These are phyloP conservation scores for Pisolithus sp. DNA, from an alignment of 768 basidiomycete species.

Conservation along the genomic window DNA sequence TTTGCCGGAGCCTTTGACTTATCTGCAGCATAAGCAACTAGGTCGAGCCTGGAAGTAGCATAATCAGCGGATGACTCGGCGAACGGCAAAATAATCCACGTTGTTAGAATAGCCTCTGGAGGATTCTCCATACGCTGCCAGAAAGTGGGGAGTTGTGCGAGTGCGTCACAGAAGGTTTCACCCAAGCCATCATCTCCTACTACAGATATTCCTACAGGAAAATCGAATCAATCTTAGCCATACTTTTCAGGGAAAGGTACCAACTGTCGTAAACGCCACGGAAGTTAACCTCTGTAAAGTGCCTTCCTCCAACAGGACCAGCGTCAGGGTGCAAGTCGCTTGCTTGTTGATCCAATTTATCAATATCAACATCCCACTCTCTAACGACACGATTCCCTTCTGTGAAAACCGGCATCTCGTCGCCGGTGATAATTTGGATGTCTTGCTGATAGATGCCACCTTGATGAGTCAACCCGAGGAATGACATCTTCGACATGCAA, in stretches of 20 bases:
- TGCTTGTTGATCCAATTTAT: slow-evolving; percentile 28
- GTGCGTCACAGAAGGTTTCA: slow-evolving; percentile 38
- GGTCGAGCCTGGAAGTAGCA: slow-evolving; percentile 46
- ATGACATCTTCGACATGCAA: slow-evolving; percentile 22
- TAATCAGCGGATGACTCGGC: neutral
- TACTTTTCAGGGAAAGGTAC: slow-evolving; percentile 9
- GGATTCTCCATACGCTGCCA: slow-evolving; percentile 48
- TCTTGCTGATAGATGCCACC: slow-evolving; percentile 43
- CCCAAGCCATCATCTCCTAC: slow-evolving; percentile 28
- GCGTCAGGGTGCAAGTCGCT: slow-evolving; percentile 27
- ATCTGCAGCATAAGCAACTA: slow-evolving; percentile 48
- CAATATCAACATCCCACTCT: slow-evolving; percentile 37
- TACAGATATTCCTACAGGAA: slow-evolving; percentile 36
- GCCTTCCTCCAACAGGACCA: slow-evolving; percentile 41
- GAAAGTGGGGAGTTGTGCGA: slow-evolving; percentile 50
- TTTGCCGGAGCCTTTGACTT: slow-evolving; percentile 41
- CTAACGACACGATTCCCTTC: slow-evolving; percentile 10
- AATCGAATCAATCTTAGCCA: slow-evolving; percentile 9
- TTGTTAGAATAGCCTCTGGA: slow-evolving; percentile 52
- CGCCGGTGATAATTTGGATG: slow-evolving; percentile 19
- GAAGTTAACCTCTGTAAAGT: slow-evolving; percentile 44
- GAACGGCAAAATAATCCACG: slow-evolving; percentile 33
- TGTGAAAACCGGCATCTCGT: slow-evolving; percentile 4
- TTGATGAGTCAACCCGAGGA: slow-evolving; percentile 43
- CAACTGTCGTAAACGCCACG: slow-evolving; percentile 50